Evolutionary conservation across 108 stramenopile genomes (phyloP).

Genomic region (Conticribra guillardii): DNA sequence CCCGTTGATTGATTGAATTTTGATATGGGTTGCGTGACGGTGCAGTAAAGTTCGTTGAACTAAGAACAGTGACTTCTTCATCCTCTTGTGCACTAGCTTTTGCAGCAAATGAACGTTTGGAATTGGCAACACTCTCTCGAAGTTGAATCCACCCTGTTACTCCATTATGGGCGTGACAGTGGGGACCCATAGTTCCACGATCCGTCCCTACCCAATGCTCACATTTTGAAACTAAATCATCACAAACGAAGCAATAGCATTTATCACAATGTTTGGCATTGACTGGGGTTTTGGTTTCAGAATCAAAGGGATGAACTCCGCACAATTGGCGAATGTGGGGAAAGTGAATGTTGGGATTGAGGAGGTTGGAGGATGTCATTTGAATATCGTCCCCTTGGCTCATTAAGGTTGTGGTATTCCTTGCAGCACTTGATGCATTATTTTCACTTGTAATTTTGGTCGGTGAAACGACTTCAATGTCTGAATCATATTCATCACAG

Average conservation of each 20-base stretch:
- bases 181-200: conserved; percentile 4
- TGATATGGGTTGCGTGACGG: too few species aligned
- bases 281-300: background rate
- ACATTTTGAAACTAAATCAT: conserved; percentile 56
- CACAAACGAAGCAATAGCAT: conserved; percentile 75
- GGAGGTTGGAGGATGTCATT: conserved; percentile 45
- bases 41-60: too few species aligned
- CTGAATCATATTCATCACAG: background rate
- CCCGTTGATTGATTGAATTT: too few species aligned
- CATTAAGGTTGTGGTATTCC: background rate
- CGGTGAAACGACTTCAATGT: background rate
- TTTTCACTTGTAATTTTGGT: background rate
- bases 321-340: conserved; percentile 59
- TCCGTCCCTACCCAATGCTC: conserved; percentile 56
- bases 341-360: conserved; percentile 67
- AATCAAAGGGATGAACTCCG: conserved; percentile 46
- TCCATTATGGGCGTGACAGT: conserved; percentile 34
- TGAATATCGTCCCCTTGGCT: conserved; percentile 46
- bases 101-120: conserved; percentile 3
- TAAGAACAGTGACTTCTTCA: too few species aligned
- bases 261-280: conserved; percentile 55
- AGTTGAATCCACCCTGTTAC: background rate
- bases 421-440: too few species aligned
- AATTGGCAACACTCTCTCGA: conserved; percentile 8
- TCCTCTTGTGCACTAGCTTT: background rate